Conservation (phyloP, 176 grass and related monocot species). For the Metroxylon sagu region DNA sequence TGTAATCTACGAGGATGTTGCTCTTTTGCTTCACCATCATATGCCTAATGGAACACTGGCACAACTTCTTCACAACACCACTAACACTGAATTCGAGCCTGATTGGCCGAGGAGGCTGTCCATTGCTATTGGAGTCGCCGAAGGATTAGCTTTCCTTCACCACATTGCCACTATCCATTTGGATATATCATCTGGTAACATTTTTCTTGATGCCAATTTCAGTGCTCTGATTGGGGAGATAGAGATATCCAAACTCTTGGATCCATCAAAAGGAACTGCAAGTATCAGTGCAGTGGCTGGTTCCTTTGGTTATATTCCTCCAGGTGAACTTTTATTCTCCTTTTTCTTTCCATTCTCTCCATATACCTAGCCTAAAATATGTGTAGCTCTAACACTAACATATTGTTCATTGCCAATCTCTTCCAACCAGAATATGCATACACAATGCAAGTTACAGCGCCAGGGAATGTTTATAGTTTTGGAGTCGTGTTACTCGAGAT, state of each 20-base stretch:
- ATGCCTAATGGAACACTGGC: conserved; percentile 75
- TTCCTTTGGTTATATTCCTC: conserved; percentile 95
- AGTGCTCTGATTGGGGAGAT: conserved; percentile 72
- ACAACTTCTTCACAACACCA: conserved; percentile 44
- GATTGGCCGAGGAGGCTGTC: conserved; percentile 68
- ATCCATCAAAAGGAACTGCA: conserved; percentile 82
- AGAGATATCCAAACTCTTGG: conserved; percentile 88
- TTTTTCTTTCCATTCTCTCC: background rate
- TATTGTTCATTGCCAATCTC: too few relatives aligned
- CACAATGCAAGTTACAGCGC: conserved; percentile 89
- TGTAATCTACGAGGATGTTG: conserved; percentile 74
- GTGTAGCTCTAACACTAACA: too few relatives aligned
- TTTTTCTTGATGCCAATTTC: conserved; percentile 58
- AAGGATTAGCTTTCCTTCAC: conserved; percentile 79
- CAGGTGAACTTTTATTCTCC: conserved; percentile 38
- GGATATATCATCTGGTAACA: conserved; percentile 74
- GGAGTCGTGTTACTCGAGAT: conserved; percentile 85
- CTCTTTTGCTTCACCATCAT: conserved; percentile 64
- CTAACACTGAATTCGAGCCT: conserved; percentile 22
- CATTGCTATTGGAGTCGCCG: conserved; percentile 59
- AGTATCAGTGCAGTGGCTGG: conserved; percentile 90
- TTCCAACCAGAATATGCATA: conserved; percentile 87
- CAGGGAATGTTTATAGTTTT: conserved; percentile 93
- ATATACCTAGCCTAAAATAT: background rate
- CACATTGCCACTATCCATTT: conserved; percentile 85